Evolutionary conservation across 805 yeast species (phyloP).

Genomic region (Hanseniaspora meyeri): DNA sequence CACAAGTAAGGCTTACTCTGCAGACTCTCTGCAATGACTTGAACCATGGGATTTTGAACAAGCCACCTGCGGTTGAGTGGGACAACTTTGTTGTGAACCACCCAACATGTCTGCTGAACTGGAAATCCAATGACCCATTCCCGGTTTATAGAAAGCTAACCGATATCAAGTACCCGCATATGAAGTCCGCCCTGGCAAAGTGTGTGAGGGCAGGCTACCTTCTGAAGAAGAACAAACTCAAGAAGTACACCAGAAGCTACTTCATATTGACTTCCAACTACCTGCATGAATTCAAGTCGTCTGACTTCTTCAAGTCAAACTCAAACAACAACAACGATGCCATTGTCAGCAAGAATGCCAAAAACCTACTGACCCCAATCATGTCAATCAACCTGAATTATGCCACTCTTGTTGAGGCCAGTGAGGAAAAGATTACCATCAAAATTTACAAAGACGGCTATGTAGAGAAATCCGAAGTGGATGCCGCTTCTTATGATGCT

Average conservation of each 20-base stretch:
- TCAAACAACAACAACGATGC: conserved; percentile 13
- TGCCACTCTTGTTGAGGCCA: conserved; percentile 25
- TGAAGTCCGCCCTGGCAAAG: conserved; percentile 38
- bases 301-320: conserved; percentile 29
- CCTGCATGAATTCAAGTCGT: conserved; percentile 50
- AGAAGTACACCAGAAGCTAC: conserved; percentile 49
- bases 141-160: conserved; percentile 37
- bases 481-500: neutral
- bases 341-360: conserved; percentile 25
- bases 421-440: conserved; percentile 31
- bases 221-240: conserved; percentile 50
- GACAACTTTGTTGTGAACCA: conserved; percentile 45
- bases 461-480: neutral
- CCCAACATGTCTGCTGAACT: conserved; percentile 30
- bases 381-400: conserved; percentile 32
- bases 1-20: conserved; percentile 43
- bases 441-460: conserved; percentile 23
- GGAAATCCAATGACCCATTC: conserved; percentile 30
- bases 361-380: conserved; percentile 38
- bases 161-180: conserved; percentile 43
- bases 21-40: conserved; percentile 38
- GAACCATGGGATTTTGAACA: conserved; percentile 36
- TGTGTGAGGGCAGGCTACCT: conserved; percentile 49
- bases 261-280: conserved; percentile 57
- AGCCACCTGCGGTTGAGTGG: conserved; percentile 59